Evolutionary conservation across 208 protist genomes (phyloP), one percentile per base, ranked within the genome.

Genomic region (Crithidia fasciculata): DNA sequence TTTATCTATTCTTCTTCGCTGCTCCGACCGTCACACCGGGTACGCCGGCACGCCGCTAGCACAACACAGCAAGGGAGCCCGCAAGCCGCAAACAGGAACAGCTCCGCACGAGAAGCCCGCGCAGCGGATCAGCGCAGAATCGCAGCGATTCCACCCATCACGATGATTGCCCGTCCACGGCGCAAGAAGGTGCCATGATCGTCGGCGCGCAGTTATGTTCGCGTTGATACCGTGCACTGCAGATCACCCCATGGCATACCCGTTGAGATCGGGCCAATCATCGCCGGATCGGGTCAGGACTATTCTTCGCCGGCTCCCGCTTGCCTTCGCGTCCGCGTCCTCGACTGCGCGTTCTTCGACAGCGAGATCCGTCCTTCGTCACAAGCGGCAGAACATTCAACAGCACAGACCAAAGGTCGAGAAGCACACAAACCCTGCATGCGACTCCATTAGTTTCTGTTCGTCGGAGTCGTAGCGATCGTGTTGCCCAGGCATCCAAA

Each of bases 201-300:
- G 68, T 87, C 12, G 85, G 85, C 4, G 88, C 85, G 55, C 88
- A 93, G 74, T 84, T 89, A 91, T 90, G 50, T 88, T 80, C 36
- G 88, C 84, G 71, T 84, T 89, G 60, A 93, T 93, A 39, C 88
- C 15, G 88, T 93, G 72, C 89, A 72, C 68, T 94, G 37, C 77
- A 43, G 43, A 82, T 79, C 75, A 76, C 18, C 74, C 77, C 61
- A 86, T 78, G 6, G 68, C 60, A 8, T n/a, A 85, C 53, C 79
- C 83, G 41, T 87, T 73, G 39, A 80, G 15, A 89, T 40, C 1
- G 69, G 73, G 3, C 61, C 55, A 6, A 74, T 64, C 84, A 89
- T 87, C 39, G 71, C 52, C 13, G n/a, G 49, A 58, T 77, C 54
- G 78, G 40, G 67, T 87, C 80, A 5, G 10, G 0, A 5, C 43